Evolutionary conservation across 1,284 basidiomycete species (phyloP).

Genomic region (Abortiporus biennis): DNA sequence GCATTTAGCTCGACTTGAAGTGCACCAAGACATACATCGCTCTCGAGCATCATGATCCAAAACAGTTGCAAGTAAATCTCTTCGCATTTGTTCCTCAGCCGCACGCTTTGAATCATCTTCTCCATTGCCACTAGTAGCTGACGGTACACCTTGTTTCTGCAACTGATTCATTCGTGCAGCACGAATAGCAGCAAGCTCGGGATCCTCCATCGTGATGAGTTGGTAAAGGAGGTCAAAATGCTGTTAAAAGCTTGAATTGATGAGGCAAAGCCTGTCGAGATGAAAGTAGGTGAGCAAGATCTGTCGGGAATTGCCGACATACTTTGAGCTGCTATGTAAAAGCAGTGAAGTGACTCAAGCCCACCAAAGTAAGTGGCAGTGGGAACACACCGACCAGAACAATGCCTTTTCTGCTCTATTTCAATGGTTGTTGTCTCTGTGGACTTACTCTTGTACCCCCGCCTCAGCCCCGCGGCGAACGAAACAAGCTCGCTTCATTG

Average conservation of each 20-base stretch:
- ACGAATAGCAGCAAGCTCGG: conserved; percentile 37
- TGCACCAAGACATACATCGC: conserved; percentile 62
- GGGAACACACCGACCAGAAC: no score
- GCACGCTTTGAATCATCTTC: conserved; percentile 57
- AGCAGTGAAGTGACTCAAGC: no score
- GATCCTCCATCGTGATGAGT: conserved; percentile 25
- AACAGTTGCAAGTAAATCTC: conserved; percentile 83
- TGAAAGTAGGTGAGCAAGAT: no score
- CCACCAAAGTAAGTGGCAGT: no score
- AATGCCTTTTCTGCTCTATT: no score
- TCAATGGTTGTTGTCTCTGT: no score
- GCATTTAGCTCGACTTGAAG: not conserved
- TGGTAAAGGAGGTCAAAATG: not conserved
- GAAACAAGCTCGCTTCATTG: no score
- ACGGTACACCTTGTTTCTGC: conserved; percentile 21
- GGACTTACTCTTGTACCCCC: no score
- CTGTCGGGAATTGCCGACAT: no score
- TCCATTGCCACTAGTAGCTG: conserved; percentile 17
- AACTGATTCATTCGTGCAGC: conserved; percentile 36
- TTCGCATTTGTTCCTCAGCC: conserved; percentile 70
- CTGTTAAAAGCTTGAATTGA: not conserved
- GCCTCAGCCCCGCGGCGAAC: no score
- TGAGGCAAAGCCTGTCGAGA: no score
- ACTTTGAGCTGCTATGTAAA: no score
- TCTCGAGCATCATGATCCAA: conserved; percentile 86